Percentiles rank a stretch among this genome's conserved stretches.
Evolutionary conservation across 495 filamentous ascomycete genomes (phyloP).

Genomic region (Trichoderma reesei): DNA sequence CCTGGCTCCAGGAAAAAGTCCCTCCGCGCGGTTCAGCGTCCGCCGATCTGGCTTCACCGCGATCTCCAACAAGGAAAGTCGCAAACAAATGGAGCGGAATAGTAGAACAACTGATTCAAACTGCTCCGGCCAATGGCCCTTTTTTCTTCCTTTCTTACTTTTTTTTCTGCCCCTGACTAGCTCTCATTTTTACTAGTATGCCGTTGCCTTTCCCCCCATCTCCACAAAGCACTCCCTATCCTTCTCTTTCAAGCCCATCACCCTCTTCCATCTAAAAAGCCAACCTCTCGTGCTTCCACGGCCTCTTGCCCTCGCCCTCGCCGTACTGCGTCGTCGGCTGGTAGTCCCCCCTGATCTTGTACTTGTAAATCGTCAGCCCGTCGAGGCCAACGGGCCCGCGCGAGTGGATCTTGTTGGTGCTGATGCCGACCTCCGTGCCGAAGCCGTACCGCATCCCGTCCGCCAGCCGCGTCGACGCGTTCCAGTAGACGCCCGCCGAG

Average conservation of each 20-base stretch:
- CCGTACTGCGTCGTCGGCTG: constrained; percentile 68
- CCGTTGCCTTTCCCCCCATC: neutral
- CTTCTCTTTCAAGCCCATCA: too few relatives aligned
- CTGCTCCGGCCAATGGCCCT: neutral
- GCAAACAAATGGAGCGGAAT: neutral
- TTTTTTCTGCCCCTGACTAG: neutral
- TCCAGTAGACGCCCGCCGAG: constrained; percentile 93
- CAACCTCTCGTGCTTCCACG: constrained; percentile 60
- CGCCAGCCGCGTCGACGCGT: constrained; percentile 85
- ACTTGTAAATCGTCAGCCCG: constrained; percentile 94
- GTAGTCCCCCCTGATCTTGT: constrained; percentile 70
- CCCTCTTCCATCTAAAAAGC: constrained; percentile 23
- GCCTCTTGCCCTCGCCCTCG: constrained; percentile 53
- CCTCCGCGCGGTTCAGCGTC: neutral
- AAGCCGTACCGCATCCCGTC: constrained; percentile 97
- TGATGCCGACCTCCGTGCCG: constrained; percentile 95
- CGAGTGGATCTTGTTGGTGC: constrained; percentile 96
- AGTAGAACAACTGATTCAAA: too few relatives aligned
- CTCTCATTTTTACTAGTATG: neutral
- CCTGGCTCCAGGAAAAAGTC: neutral
- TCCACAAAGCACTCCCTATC: too few relatives aligned
- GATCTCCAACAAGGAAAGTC: neutral
- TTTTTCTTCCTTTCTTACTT: neutral
- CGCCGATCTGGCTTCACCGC: neutral
- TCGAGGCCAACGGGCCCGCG: constrained; percentile 89